These are phyloP conservation scores for Cutaneotrichosporon dermatis DNA, from an alignment of 1,284 basidiomycete genomes.

Conservation along the genomic window DNA sequence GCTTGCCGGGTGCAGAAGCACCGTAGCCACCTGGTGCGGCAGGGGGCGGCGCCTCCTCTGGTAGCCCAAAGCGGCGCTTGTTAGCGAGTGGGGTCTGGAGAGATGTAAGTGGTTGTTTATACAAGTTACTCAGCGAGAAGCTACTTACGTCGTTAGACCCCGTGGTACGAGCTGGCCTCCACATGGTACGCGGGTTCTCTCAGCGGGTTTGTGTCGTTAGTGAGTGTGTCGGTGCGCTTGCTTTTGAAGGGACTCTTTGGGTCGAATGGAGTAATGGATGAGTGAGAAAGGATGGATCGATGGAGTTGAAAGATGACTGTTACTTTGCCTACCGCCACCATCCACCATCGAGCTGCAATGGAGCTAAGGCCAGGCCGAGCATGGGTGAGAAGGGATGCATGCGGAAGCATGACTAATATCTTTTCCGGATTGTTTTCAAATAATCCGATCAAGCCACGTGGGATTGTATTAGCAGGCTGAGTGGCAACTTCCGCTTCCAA, in stretches of 20 bases:
- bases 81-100: slow-evolving; percentile 56
- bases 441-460: not conserved
- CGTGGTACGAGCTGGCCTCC: slow-evolving; percentile 62
- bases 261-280: not conserved
- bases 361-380: too few species aligned
- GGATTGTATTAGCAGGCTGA: not conserved
- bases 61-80: slow-evolving; percentile 81
- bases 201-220: not conserved
- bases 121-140: not conserved
- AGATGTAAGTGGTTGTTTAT: not conserved
- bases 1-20: slow-evolving; percentile 12
- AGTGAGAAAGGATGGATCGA: not conserved
- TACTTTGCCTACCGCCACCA: too few species aligned
- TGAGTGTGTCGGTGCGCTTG: not conserved
- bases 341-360: too few species aligned
- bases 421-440: not conserved
- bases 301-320: not conserved
- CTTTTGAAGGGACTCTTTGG: not conserved
- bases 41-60: slow-evolving; percentile 53
- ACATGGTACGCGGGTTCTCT: slow-evolving; percentile 55
- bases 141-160: slow-evolving; percentile 52
- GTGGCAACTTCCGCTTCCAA: not conserved
- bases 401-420: not conserved
- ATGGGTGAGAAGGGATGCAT: not conserved
- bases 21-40: slow-evolving; percentile 49